Evolutionary conservation across 2,329 filamentous ascomycete species (phyloP), one percentile per base, ranked within the genome.

Genomic region (Colletotrichum higginsianum): DNA sequence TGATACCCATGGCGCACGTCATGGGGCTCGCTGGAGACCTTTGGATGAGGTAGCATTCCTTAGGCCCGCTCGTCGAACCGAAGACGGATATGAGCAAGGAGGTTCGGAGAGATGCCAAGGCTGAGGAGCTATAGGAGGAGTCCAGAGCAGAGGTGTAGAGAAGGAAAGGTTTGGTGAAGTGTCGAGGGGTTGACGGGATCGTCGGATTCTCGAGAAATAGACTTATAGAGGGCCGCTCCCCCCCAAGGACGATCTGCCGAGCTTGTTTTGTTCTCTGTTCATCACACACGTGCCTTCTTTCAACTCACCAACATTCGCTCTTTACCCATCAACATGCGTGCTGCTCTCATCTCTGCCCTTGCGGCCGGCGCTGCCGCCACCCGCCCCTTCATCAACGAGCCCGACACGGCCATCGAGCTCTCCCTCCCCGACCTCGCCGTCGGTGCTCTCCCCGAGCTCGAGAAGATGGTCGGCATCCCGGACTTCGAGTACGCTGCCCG

Each of bases 401-500:
- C 85, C 11, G 84, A 86, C 64, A 86, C 84, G 2, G 85, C 84
- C 53, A 82, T 86, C 47, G 80, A 83, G n/a, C 75, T 79, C 3
- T 76, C 78, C 49, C 78, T 86, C 55, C 76, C 77, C 44, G 76
- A 82, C 66, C 75, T 84, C 16, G 66, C 79, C 15, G 73, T 72
- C 1, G 82, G 81, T 55, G 44, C 76, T 40, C 80, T 88, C 52
- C 84, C 86, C 11, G 76, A 83, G 57, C 78, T 89, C 8, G 76
- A 80, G 18, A 75, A 80, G 65, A 83, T 89, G 52, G 77, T 86
- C 13, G 86, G 86, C 18, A 79, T 89, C 8, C 86, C 84, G 1
- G 87, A 89, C 79, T 89, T 89, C 74, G 85, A 89, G 50, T 87
- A 82, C 78, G 85, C 85, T 3, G 87, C 87, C 26, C 80, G 86